A percentile compares a stretch with the other conserved stretches of the same genome.
Evolutionary conservation across 768 basidiomycete species (phyloP).

Genomic region (Mycena crocata): DNA sequence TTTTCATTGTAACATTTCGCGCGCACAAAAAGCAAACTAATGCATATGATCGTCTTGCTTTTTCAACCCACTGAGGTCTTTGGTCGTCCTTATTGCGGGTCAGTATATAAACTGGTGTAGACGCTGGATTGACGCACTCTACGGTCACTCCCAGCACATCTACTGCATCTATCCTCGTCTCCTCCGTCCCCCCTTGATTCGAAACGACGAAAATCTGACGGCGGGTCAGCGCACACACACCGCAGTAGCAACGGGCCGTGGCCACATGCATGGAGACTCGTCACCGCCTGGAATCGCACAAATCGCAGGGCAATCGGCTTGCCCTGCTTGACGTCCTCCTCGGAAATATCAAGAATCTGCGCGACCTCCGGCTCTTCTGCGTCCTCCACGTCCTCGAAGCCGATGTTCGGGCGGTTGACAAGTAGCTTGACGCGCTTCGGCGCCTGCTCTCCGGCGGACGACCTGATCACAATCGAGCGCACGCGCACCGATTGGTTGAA

Average conservation of each 20-base stretch:
- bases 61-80: constrained; percentile 47
- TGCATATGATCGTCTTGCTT: constrained; percentile 40
- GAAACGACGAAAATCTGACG: constrained; percentile 74
- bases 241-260: neutral
- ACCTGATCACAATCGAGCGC: constrained; percentile 66
- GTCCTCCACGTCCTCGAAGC: constrained; percentile 73
- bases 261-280: constrained; percentile 68
- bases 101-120: neutral
- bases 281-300: constrained; percentile 79
- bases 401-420: constrained; percentile 68
- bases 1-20: constrained; percentile 30
- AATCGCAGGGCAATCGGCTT: constrained; percentile 65
- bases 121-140: constrained; percentile 56
- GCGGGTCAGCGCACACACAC: neutral
- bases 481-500: constrained; percentile 79
- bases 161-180: constrained; percentile 74
- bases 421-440: constrained; percentile 74
- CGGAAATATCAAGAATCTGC: constrained; percentile 66
- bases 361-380: constrained; percentile 60
- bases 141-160: constrained; percentile 72
- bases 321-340: constrained; percentile 60
- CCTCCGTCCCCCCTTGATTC: constrained; percentile 72
- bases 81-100: constrained; percentile 43
- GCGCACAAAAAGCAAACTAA: neutral
- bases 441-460: constrained; percentile 53